A percentile compares a stretch with the other conserved stretches of the same genome.
phyloP scores from a whole-genome alignment of 1,284 basidiomycete genomes.

The Crepidotus sp. region DNA sequence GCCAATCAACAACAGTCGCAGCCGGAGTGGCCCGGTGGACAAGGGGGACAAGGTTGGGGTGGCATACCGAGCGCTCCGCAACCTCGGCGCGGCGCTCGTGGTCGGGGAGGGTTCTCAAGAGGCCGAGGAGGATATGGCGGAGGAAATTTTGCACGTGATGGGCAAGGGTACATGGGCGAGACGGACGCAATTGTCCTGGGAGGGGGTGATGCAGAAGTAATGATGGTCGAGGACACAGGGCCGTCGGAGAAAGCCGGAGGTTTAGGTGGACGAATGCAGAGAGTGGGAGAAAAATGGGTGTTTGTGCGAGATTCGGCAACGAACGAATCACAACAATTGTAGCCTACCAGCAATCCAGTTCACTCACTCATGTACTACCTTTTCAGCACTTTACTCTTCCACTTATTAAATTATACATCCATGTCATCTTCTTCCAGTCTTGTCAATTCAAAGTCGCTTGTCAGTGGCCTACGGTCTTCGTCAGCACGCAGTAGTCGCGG shows the following conservation, averaged over 20 bases:
- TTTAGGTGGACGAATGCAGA: slow-evolving; percentile 53
- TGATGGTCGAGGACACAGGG: slow-evolving; percentile 8
- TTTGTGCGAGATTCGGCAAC: slow-evolving; percentile 44
- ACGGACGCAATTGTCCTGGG: slow-evolving; percentile 52
- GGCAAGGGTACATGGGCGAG: slow-evolving; percentile 23
- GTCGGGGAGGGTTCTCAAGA: slow-evolving; percentile 29
- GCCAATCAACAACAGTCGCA: slow-evolving; percentile 16
- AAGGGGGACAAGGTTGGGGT: slow-evolving; percentile 9
- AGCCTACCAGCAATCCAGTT: not conserved
- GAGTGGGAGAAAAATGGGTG: slow-evolving; percentile 62
- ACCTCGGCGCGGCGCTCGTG: slow-evolving; percentile 20
- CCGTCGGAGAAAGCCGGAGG: slow-evolving; percentile 20
- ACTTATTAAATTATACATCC: slow-evolving; percentile 32
- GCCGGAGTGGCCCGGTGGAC: slow-evolving; percentile 19
- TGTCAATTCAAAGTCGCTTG: slow-evolving; percentile 40
- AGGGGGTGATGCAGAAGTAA: slow-evolving; percentile 26
- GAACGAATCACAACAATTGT: slow-evolving; percentile 13
- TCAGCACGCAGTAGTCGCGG: slow-evolving; percentile 35
- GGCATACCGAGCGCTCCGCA: slow-evolving; percentile 2
- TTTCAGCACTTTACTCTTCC: slow-evolving; percentile 17
- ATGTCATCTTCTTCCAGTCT: slow-evolving; percentile 38
- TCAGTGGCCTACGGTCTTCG: slow-evolving; percentile 19
- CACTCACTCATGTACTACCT: slow-evolving; percentile 16
- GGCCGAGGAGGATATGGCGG: slow-evolving; percentile 26
- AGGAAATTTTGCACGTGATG: slow-evolving; percentile 29